Evolutionary conservation across 345 rosid genomes (phyloP), one percentile per base, ranked within the genome.

Genomic region (Aegle marmelos): DNA sequence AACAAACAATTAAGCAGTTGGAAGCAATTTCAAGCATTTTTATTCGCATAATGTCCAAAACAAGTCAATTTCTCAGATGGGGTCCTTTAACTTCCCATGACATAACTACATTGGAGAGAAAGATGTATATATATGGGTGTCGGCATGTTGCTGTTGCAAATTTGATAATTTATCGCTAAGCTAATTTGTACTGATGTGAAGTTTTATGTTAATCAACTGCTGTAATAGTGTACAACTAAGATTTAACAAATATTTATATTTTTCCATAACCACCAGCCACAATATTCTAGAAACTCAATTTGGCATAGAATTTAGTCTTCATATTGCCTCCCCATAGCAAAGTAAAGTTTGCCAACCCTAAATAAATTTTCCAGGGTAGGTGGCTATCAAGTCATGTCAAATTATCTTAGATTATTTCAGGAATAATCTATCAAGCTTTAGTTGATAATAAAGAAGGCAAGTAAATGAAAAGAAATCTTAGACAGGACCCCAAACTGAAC

Each of bases 31-130:
- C 60, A 57, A 70, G 39, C 66, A 71, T 48, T 77, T 77, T 65
- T 45, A 45, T 11, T 50, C 70, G 56, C 33, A 21, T 25, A 65
- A 25, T 25, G 50, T 36, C 54, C 59, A 72, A 73, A 79, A 64
- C 64, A 64, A 70, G 82, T 75, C 65, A 34, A 48, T 61, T 54
- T 81, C 83, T n/a, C 53, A 33, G 8, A 62, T 53, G 72, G 82
- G 85, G 83, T 82, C 84, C 48, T 70, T 63, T 2, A 7, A 64
- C 5, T 48, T 64, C 21, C 33, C 41, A 7, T 33, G 76, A 68
- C 36, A 28, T 17, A 36, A 72, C 69, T 61, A 37, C 10, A 30
- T 79, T 62, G 27, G 22, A 54, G 28, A 73, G 54, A 31, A 24
- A 13, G 25, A 28, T 19, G 9, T 21, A 45, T n/a, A 77, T 28